Evolutionary conservation across 1,284 basidiomycete genomes (phyloP).

Genomic region (Amylostereum chailletii): DNA sequence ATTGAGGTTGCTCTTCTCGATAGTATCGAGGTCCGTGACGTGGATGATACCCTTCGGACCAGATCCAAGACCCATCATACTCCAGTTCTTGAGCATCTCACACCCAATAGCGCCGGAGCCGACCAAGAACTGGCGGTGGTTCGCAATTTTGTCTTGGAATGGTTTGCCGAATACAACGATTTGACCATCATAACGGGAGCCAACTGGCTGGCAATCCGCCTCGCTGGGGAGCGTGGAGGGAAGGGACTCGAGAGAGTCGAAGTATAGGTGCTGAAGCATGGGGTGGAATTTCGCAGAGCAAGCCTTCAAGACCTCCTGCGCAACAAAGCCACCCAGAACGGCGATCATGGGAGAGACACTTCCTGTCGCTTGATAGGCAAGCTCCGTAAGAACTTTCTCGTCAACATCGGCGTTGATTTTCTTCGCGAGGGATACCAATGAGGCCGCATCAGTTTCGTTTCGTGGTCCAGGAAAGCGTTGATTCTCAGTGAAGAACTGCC

Average conservation of each 20-base stretch:
- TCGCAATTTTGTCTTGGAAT: slow-evolving; percentile 92
- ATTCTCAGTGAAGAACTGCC: slow-evolving; percentile 66
- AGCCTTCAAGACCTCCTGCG: slow-evolving; percentile 97
- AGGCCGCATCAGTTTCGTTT: slow-evolving; percentile 75
- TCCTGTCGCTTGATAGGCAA: slow-evolving; percentile 91
- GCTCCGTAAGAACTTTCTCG: slow-evolving; percentile 76
- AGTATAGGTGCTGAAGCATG: slow-evolving; percentile 92
- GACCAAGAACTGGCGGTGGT: slow-evolving; percentile 93
- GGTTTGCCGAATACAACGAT: slow-evolving; percentile 90
- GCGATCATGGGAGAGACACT: slow-evolving; percentile 90
- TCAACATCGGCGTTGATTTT: slow-evolving; percentile 70
- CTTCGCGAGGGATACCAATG: slow-evolving; percentile 71
- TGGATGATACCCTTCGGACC: slow-evolving; percentile 80
- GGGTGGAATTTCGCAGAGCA: slow-evolving; percentile 99
- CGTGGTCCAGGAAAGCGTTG: slow-evolving; percentile 77
- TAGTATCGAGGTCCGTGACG: slow-evolving; percentile 97
- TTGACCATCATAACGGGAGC: slow-evolving; percentile 89
- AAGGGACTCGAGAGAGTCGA: slow-evolving; percentile 95
- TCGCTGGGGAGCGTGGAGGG: slow-evolving; percentile 73
- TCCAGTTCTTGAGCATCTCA: slow-evolving; percentile 99
- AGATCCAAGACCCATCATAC: slow-evolving; percentile 94
- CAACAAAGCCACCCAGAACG: slow-evolving; percentile 95
- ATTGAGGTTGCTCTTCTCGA: slow-evolving; percentile 99
- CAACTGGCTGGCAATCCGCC: slow-evolving; percentile 77
- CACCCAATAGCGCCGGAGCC: slow-evolving; percentile 98